Evolutionary conservation across 2,329 filamentous ascomycete species (phyloP).

Genomic region (Sphaerulina musiva): DNA sequence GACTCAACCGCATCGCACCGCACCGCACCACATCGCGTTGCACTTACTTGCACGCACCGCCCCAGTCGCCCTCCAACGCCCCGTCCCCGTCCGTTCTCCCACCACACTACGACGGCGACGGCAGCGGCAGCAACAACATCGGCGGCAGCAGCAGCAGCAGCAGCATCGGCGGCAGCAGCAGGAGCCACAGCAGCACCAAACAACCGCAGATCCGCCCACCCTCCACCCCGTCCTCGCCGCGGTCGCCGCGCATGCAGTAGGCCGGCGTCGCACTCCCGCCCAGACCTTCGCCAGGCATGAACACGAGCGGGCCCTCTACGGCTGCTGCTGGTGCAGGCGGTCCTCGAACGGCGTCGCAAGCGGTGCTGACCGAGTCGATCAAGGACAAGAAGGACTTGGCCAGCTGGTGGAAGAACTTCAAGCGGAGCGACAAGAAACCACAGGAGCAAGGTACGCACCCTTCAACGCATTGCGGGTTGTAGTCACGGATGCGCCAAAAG

Average conservation of each 20-base stretch:
- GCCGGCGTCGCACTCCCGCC: conserved; percentile 15
- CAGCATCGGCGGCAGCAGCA: too few relatives aligned
- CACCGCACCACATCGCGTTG: conserved; percentile 13
- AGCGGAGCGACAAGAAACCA: conserved; percentile 57
- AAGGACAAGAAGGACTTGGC: conserved; percentile 82
- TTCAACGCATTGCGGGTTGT: background rate
- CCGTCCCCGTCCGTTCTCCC: background rate
- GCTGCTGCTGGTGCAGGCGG: conserved; percentile 41
- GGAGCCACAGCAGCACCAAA: too few relatives aligned
- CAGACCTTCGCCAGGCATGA: conserved; percentile 32
- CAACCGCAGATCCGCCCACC: background rate
- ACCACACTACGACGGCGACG: background rate
- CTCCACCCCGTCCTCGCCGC: background rate
- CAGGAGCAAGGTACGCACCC: conserved; percentile 54
- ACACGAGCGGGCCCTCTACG: conserved; percentile 36
- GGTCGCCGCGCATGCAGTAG: conserved; percentile 23
- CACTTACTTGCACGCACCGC: background rate
- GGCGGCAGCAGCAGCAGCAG: conserved; percentile 1
- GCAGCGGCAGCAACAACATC: conserved; percentile 3
- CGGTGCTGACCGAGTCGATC: conserved; percentile 56
- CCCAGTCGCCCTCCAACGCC: background rate
- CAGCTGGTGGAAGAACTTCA: conserved; percentile 97
- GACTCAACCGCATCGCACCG: background rate
- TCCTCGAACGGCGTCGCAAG: conserved; percentile 38
- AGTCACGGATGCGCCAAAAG: background rate